Base-by-base conservation (phyloP, 306 rosid genomes). In the Albizia julibrissin region DNA sequence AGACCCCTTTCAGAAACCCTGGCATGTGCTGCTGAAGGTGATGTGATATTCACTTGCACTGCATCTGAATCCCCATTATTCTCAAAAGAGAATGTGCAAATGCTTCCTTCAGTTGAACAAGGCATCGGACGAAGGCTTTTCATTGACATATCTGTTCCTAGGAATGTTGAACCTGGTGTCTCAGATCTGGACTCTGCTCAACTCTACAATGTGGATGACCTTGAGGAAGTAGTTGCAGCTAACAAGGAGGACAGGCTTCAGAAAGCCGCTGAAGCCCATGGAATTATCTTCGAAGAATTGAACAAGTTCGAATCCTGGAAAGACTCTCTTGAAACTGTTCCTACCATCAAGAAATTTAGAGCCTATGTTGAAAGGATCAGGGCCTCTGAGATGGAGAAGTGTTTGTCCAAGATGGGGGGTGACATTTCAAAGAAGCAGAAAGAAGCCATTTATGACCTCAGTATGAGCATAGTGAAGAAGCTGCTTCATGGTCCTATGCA, bases 401-500 rank as follows among this genome's bases (percentile, higher is more conserved):
- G 96, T 79, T 79, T 95, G 88, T 91, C 94, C 14, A 93, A 89
- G 86, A 85, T 95, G 89, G 93, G 96, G 10, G 87, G 77, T 16
- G 89, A 86, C 58, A 82, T 93, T 67, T 72, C 99, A 15, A 89
- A 88, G 86, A 91, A 95, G 82, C 88, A 86, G 12, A 90, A 89
- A 84, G 85, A 74, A 68, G 98, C 96, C 58, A 70, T 95, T 67
- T 80, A 93, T 61, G 87, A 94, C 79, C 98, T 95, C 75, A 93
- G 99, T 85, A 75, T 80, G 91, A 89, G 90, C 59, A 89, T 95
- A 74, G 93, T 89, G 86, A 93, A 89, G 39, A 91, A 89, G 73
- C 84, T 93, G 40, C 99, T 95, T 85, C 95, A 89, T 26, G 98
- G 99, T 81, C 99, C 98, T 61, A 93, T 95, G 90, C 89, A 92